Evolutionary conservation across 192 early-diverging fungal species (phyloP), one percentile per base, ranked within the genome.

Genomic region (Coemansia sp.): DNA sequence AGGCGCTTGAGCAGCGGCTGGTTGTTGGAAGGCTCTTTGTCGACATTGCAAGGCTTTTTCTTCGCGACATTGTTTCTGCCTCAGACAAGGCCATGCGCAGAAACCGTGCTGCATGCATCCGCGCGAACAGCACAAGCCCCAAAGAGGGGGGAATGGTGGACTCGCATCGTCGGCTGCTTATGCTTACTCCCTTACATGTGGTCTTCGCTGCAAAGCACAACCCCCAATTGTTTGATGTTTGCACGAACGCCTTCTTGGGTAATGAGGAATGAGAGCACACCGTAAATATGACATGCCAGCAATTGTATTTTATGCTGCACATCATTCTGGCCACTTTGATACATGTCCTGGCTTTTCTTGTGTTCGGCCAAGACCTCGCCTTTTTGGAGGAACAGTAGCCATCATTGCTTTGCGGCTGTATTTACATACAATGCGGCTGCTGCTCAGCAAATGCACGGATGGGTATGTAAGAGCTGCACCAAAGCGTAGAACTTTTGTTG

Each of bases 141-240:
- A 54, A 65, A 62, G 42, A 47, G 3, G 40, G 61, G 11, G 39
- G 48, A n/a, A 41, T 10, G n/a, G 56, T 37, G 8, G 56, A 16
- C 23, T 58, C 56, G 1, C 32, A 42, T 19, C 61, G 48, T n/a
- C 64, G 42, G 12, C n/a, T 72, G 45, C 62, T 80, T 42, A 74
- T 77, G 75, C 71, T 83, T 26, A 83, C 69, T 9, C 81, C 81
- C 1, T 49, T 74, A 32, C 81, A 83, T 45, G 72, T 83, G 9
- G 39, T 83, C 64, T 56, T 72, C 6, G 81, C 81, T 13, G 76
- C 68, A 39, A 74, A 65, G 59, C 68, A 53, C 11, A 65, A 75
- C 43, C 73, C 81, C 6, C 57, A 71, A 40, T 9, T 57, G 13
- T 83, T 83, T 64, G 81, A 83, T 48, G 66, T 75, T 19, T 83